Conservation (phyloP, 23 red algal species). For the Cyanidiococcus yangmingshanensis region DNA sequence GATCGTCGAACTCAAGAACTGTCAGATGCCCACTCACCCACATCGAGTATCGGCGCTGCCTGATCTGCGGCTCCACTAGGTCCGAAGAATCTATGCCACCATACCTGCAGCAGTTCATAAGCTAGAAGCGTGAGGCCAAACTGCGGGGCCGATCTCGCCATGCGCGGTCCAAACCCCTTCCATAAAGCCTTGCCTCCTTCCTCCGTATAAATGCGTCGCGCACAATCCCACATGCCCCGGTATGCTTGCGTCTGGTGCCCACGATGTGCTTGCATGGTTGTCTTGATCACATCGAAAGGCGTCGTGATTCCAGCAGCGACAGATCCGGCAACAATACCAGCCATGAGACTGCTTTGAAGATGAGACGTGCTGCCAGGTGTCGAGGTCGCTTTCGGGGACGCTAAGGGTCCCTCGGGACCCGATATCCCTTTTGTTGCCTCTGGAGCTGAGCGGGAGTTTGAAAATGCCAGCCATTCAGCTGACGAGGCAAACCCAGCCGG, state of each 20-base stretch:
- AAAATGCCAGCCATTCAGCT: neutral
- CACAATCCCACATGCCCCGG: conserved; percentile 12
- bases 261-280: conserved; percentile 3
- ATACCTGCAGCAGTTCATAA: conserved; percentile 8
- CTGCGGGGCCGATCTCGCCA: conserved; percentile 16
- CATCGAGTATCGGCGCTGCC: neutral
- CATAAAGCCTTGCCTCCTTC: conserved; percentile 1
- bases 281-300: conserved; percentile 16
- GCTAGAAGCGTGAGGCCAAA: conserved; percentile 10
- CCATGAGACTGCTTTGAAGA: neutral
- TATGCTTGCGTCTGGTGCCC: neutral
- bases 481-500: neutral
- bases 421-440: neutral
- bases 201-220: neutral
- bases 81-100: neutral
- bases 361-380: neutral
- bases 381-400: neutral
- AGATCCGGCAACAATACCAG: conserved; percentile 3
- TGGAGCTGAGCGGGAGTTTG: neutral
- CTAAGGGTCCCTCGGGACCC: neutral
- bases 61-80: neutral
- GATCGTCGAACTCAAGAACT: neutral
- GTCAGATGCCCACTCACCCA: neutral
- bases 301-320: conserved; percentile 6
- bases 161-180: conserved; percentile 9